These are phyloP conservation scores for Podosphaera aphanis DNA, from an alignment of 2,329 filamentous ascomycete genomes.

Conservation along the genomic window DNA sequence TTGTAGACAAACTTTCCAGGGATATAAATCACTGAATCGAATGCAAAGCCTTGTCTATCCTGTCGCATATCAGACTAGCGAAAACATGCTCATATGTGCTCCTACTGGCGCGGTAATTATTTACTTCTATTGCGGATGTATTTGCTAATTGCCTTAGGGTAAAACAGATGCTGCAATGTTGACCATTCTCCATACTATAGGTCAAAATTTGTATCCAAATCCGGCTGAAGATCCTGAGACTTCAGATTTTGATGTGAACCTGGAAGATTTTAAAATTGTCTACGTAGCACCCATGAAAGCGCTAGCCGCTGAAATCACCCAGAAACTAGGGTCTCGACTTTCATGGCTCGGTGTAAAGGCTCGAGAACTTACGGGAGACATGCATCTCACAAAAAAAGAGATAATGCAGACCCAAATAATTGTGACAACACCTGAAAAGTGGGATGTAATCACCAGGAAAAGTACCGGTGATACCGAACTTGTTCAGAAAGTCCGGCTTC, in stretches of 20 bases:
- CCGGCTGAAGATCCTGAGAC: constrained; percentile 51
- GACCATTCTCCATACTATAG: constrained; percentile 73
- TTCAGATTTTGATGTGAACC: constrained; percentile 57
- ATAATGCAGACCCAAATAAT: constrained; percentile 94
- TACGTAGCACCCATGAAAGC: constrained; percentile 99
- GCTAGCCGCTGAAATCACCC: constrained; percentile 82
- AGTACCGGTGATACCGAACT: constrained; percentile 93
- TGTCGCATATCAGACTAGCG: constrained; percentile 81
- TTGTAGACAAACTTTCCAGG: constrained; percentile 76
- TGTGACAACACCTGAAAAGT: constrained; percentile 95
- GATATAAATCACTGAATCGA: constrained; percentile 79
- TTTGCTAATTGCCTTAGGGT: constrained; percentile 23
- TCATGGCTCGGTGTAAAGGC: constrained; percentile 85
- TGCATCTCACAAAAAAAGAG: constrained; percentile 93
- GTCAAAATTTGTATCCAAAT: constrained; percentile 62
- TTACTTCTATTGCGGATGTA: not conserved
- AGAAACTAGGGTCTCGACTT: constrained; percentile 75
- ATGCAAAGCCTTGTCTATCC: constrained; percentile 97
- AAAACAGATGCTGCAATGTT: constrained; percentile 98
- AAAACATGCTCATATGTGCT: constrained; percentile 97
- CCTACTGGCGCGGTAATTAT: constrained; percentile 62
- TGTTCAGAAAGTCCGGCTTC: constrained; percentile 82
- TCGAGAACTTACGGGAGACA: constrained; percentile 88
- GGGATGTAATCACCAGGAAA: constrained; percentile 95
- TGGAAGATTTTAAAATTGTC: constrained; percentile 89